A percentile compares a stretch with the other conserved stretches of the same genome.
Conservation (phyloP, 73 alveolate species). For the Paramecium caudatum region DNA sequence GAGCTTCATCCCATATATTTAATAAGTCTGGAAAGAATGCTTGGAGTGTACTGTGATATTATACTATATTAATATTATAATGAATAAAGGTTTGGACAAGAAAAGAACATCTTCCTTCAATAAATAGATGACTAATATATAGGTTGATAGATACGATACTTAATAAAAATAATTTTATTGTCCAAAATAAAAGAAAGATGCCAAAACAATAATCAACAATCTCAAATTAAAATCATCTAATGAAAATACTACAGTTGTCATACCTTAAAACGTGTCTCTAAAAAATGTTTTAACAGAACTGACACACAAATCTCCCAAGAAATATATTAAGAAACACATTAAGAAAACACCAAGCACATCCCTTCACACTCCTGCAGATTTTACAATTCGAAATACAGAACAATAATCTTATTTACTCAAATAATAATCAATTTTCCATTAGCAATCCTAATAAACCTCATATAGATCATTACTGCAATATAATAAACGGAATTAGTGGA, state of each 20-base stretch:
- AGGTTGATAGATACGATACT: not conserved
- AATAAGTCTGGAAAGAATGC: not conserved
- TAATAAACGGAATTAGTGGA: conserved; percentile 16
- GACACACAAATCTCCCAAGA: conserved; percentile 29
- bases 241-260: conserved; percentile 12
- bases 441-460: conserved; percentile 39
- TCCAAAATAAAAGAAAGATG: conserved; percentile 47
- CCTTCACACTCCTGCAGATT: conserved; percentile 65
- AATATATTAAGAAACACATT: not conserved
- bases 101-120: conserved; percentile 23
- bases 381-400: conserved; percentile 25
- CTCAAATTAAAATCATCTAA: conserved; percentile 10
- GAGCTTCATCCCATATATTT: not conserved
- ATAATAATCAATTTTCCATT: not conserved
- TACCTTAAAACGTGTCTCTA: conserved; percentile 17
- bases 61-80: not conserved
- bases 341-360: conserved; percentile 54
- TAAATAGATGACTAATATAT: not conserved
- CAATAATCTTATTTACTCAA: conserved; percentile 38
- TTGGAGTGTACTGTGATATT: not conserved
- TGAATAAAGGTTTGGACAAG: not conserved
- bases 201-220: not conserved
- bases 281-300: conserved; percentile 26
- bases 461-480: conserved; percentile 17
- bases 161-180: conserved; percentile 44